Evolutionary conservation across 805 yeast species (phyloP).

Genomic region (Wickerhamomyces canadensis): DNA sequence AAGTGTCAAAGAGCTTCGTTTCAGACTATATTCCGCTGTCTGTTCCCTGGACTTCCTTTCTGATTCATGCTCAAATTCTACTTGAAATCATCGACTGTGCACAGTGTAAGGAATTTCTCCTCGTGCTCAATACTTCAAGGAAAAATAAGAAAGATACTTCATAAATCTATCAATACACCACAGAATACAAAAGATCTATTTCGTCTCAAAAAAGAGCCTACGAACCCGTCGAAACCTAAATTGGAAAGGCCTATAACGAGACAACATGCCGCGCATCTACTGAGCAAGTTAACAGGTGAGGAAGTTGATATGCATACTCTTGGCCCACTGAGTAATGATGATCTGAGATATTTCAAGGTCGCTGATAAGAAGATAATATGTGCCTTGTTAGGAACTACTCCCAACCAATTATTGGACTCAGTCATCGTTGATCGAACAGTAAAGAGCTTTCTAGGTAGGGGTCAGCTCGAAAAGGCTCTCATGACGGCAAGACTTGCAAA

Average conservation of each 20-base stretch:
- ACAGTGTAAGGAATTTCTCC: no score
- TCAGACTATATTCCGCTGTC: no score
- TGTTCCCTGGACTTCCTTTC: no score
- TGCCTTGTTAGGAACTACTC: slow-evolving; percentile 53
- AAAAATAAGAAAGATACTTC: no score
- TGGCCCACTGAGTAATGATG: slow-evolving; percentile 33
- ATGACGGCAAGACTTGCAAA: slow-evolving; percentile 43
- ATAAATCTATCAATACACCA: not conserved
- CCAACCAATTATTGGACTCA: slow-evolving; percentile 54
- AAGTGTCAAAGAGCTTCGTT: no score
- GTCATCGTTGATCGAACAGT: slow-evolving; percentile 49
- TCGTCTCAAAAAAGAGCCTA: no score
- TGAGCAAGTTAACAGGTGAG: slow-evolving; percentile 15
- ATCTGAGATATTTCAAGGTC: slow-evolving; percentile 26
- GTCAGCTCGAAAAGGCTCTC: slow-evolving; percentile 47
- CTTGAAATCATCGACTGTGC: no score
- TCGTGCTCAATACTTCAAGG: no score
- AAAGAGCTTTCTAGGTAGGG: slow-evolving; percentile 42
- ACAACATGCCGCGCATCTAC: slow-evolving; percentile 22
- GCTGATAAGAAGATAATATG: slow-evolving; percentile 43
- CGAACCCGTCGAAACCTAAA: no score
- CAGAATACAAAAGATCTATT: no score
- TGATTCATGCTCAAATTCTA: no score
- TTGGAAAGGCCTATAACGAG: slow-evolving; percentile 10
- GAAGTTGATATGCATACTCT: slow-evolving; percentile 21